Conservation (phyloP, 805 yeast species). For the Yarrowia keelungensis region DNA sequence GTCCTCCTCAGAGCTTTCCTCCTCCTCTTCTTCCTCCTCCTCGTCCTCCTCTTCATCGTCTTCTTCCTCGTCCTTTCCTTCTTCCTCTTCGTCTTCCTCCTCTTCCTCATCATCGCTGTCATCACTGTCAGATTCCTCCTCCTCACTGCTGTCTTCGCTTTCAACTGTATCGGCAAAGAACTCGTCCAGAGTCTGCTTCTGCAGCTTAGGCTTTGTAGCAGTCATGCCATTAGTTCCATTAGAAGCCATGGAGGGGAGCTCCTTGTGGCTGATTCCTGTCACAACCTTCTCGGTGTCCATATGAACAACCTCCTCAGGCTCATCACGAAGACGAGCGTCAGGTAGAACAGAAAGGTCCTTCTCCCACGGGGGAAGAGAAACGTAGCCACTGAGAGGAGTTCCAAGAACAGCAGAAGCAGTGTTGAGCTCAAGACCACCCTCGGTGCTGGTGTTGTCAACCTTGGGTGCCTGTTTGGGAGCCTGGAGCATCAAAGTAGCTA, state of each 20-base stretch:
- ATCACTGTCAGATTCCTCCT: constrained; percentile 45
- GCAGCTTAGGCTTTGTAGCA: constrained; percentile 52
- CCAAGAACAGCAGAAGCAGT: constrained; percentile 48
- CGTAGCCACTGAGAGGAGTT: constrained; percentile 48
- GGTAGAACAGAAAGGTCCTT: constrained; percentile 45
- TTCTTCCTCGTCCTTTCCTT: constrained; percentile 46
- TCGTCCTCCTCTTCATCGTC: constrained; percentile 49
- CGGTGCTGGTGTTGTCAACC: constrained; percentile 3
- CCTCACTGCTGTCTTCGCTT: constrained; percentile 43
- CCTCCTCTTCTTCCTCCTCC: constrained; percentile 50
- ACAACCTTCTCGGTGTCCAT: constrained; percentile 44
- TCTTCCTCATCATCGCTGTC: constrained; percentile 48
- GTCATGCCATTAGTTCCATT: constrained; percentile 43
- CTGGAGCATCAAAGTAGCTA: constrained; percentile 74
- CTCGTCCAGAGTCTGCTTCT: constrained; percentile 83
- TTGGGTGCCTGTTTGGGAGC: constrained; percentile 75
- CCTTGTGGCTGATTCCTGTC: constrained; percentile 32
- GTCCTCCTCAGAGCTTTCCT: constrained; percentile 48
- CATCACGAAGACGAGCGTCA: constrained; percentile 51
- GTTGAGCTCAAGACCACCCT: constrained; percentile 47
- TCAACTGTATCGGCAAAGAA: constrained; percentile 62
- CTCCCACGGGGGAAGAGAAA: constrained; percentile 57
- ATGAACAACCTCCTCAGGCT: constrained; percentile 50
- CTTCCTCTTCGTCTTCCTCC: constrained; percentile 46
- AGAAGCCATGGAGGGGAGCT: constrained; percentile 41